These are phyloP conservation scores for Gossypium raimondii DNA, from an alignment of 345 rosid species.

Conservation along the genomic window DNA sequence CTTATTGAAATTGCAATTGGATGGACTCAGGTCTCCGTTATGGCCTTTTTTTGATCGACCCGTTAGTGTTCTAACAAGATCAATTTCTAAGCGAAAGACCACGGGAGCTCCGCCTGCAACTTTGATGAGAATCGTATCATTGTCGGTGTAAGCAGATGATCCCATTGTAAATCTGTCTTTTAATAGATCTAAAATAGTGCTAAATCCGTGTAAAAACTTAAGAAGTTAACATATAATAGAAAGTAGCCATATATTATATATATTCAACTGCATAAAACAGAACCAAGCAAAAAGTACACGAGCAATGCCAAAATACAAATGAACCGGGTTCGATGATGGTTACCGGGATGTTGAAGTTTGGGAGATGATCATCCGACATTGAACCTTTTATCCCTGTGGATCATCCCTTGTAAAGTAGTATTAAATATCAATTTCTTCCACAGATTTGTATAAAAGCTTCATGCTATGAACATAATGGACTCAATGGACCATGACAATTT, in stretches of 20 bases:
- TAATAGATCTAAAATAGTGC: neutral
- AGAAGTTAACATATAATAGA: neutral
- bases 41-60: too few species aligned
- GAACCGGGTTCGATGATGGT: neutral
- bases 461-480: slow-evolving; percentile 16
- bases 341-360: neutral
- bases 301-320: slow-evolving; percentile 1
- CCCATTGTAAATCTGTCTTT: neutral
- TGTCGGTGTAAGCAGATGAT: too few species aligned
- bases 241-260: slow-evolving; percentile 2
- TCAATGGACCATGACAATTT: neutral
- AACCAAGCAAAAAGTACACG: neutral
- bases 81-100: too few species aligned
- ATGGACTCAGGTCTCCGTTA: too few species aligned
- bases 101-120: too few species aligned
- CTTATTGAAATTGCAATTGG: too few species aligned
- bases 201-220: neutral
- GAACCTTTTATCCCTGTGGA: neutral
- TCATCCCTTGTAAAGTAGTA: neutral
- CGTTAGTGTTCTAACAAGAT: too few species aligned
- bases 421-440: slow-evolving; percentile 15
- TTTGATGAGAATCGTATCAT: too few species aligned
- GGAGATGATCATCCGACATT: neutral
- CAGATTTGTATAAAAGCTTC: slow-evolving; percentile 17
- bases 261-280: slow-evolving; percentile 14